Base-by-base conservation (phyloP, 2,329 filamentous ascomycete genomes). In the Nemania bipapillata region DNA sequence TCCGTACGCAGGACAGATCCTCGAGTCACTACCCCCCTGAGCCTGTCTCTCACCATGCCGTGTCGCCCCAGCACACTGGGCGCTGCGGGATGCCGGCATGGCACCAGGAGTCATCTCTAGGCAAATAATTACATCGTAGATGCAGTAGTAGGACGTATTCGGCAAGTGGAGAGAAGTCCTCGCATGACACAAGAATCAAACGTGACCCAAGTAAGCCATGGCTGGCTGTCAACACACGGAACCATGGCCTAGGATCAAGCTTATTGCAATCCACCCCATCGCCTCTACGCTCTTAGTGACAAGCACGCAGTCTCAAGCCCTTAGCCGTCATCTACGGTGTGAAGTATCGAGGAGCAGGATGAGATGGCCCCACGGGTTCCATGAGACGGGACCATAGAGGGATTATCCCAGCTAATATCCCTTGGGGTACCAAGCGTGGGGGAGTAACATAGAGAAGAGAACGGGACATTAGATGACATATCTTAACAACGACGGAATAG, bases 21-120 rank as follows among this genome's bases (percentile, higher is more conserved):
- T 83, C 81, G 81, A 83, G 81, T 82, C 81, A 76, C 73, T 69
- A 63, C 67, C 56, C 74, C 75, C 78, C 74, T 76, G 74, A 72
- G 66, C 70, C 74, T 74, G 71, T 74, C 76, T 76, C 61, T 69
- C 70, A 76, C 72, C 66, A 73, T 74, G 74, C 60, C 73, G 75
- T 73, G 76, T 74, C 76, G 76, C 76, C n/a, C 76, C 75, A 75
- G 70, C 72, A 77, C 77, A 74, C 77, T 77, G 75, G 75, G 71
- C 73, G 66, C 78, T 82, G 82, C 80, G 76, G 77, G 73, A 72
- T 76, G 73, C 81, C 81, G 81, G 47, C 64, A 73, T 66, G 71
- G 69, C 70, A 72, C 74, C 71, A 70, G 60, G 64, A 65, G 63
- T 45, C 63, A 68, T 70, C 69, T 66, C 68, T 69, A 71, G 74